phyloP scores from a whole-genome alignment of 2,329 filamentous ascomycete genomes.

The Volutella citrinella region DNA sequence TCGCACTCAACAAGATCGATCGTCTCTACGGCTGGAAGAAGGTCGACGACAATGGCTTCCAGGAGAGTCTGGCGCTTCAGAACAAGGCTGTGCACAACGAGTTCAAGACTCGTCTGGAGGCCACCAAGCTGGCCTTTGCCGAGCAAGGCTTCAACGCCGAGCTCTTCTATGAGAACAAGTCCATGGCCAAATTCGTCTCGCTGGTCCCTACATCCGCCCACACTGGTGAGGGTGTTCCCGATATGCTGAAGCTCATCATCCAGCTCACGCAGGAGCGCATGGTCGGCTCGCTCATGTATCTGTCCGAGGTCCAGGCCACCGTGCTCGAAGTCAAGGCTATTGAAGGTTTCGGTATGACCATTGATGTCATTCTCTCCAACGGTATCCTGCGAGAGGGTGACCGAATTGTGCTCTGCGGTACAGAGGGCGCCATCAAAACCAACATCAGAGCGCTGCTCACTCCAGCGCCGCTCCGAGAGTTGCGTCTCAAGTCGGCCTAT shows the following conservation, averaged over 20 bases:
- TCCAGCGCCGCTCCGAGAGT: slow-evolving; percentile 85
- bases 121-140: slow-evolving; percentile 89
- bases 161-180: slow-evolving; percentile 97
- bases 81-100: slow-evolving; percentile 92
- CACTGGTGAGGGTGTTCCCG: slow-evolving; percentile 98
- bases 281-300: slow-evolving; percentile 96
- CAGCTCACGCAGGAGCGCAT: slow-evolving; percentile 95
- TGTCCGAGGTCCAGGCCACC: slow-evolving; percentile 95
- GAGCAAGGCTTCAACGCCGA: slow-evolving; percentile 99
- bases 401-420: slow-evolving; percentile 89
- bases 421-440: slow-evolving; percentile 92
- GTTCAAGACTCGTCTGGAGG: slow-evolving; percentile 83
- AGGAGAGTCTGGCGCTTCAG: slow-evolving; percentile 85
- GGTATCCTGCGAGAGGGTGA: slow-evolving; percentile 93
- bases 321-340: slow-evolving; percentile 99
- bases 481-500: slow-evolving; percentile 93
- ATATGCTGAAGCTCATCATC: slow-evolving; percentile 95
- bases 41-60: slow-evolving; percentile 97
- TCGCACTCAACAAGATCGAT: slow-evolving; percentile 99
- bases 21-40: slow-evolving; percentile 99
- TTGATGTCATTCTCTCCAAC: slow-evolving; percentile 95
- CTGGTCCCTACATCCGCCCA: slow-evolving; percentile 95
- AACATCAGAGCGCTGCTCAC: slow-evolving; percentile 94
- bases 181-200: slow-evolving; percentile 91
- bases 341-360: slow-evolving; percentile 97